A percentile compares a stretch with the other conserved stretches of the same genome.
Conservation (phyloP, 345 rosid species). For the Aurinia saxatilis region DNA sequence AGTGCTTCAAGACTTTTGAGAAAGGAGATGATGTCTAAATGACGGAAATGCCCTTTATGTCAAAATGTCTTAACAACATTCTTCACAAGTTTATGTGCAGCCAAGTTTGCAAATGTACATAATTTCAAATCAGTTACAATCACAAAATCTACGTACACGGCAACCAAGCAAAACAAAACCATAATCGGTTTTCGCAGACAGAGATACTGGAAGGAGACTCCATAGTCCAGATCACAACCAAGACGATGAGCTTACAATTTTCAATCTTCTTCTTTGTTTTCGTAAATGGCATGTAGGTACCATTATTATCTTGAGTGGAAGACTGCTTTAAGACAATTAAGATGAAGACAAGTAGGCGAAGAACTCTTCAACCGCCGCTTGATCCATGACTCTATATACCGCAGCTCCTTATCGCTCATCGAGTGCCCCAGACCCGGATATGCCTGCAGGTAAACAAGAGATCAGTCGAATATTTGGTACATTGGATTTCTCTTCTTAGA, state of each 20-base stretch:
- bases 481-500: too few species aligned
- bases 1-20: too few species aligned
- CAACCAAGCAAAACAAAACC: not conserved
- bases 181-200: not conserved
- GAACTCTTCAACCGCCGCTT: not conserved
- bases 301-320: too few species aligned
- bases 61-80: too few species aligned
- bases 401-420: not conserved
- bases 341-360: too few species aligned
- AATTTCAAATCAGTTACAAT: not conserved
- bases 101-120: not conserved
- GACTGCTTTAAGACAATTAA: too few species aligned
- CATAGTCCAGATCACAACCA: too few species aligned
- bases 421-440: slow-evolving; percentile 35
- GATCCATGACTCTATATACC: slow-evolving; percentile 2
- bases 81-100: not conserved
- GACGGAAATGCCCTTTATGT: not conserved
- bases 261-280: too few species aligned
- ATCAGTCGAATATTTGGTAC: too few species aligned
- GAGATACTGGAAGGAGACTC: not conserved
- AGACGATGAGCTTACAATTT: too few species aligned
- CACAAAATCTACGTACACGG: not conserved
- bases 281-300: too few species aligned
- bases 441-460: slow-evolving; percentile 34
- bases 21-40: not conserved